A percentile compares a stretch with the other conserved stretches of the same genome.
These are phyloP conservation scores for Rhizopus sp. DNA, from an alignment of 371 early-diverging fungal genomes.

Conservation along the genomic window DNA sequence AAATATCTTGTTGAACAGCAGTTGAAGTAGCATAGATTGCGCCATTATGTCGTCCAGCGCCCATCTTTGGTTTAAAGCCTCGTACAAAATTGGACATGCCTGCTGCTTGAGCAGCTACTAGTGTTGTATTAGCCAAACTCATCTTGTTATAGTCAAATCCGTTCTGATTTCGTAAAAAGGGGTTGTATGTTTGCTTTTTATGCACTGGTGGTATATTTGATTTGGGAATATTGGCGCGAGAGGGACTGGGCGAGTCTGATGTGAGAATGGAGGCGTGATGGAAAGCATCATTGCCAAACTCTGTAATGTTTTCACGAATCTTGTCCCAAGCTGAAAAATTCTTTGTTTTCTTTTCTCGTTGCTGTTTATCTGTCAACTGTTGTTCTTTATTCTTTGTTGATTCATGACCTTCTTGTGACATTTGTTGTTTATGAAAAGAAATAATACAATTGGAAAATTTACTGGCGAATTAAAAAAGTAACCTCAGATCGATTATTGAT, in stretches of 20 bases:
- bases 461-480: too few species aligned
- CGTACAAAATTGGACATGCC: slow-evolving; percentile 27
- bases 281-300: slow-evolving; percentile 3
- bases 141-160: slow-evolving; percentile 10
- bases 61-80: slow-evolving; percentile 17
- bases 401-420: slow-evolving; percentile 1
- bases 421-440: background rate
- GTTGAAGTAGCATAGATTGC: slow-evolving; percentile 41
- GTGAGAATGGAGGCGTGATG: background rate
- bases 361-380: background rate
- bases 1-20: slow-evolving; percentile 49
- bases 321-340: slow-evolving; percentile 16
- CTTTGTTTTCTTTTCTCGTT: slow-evolving; percentile 1
- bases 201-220: slow-evolving; percentile 9
- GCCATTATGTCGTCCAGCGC: slow-evolving; percentile 23
- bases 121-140: slow-evolving; percentile 21
- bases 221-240: slow-evolving; percentile 5
- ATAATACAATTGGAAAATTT: too few species aligned
- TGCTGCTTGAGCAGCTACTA: slow-evolving; percentile 35
- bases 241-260: background rate
- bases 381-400: background rate
- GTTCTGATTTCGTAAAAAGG: slow-evolving; percentile 13
- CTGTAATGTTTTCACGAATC: slow-evolving; percentile 11
- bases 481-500: too few species aligned
- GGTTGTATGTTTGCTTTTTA: slow-evolving; percentile 9